Percentiles rank a stretch among this genome's conserved stretches.
phyloP scores from a whole-genome alignment of 2,329 filamentous ascomycete species.

The Penicillium sp. region DNA sequence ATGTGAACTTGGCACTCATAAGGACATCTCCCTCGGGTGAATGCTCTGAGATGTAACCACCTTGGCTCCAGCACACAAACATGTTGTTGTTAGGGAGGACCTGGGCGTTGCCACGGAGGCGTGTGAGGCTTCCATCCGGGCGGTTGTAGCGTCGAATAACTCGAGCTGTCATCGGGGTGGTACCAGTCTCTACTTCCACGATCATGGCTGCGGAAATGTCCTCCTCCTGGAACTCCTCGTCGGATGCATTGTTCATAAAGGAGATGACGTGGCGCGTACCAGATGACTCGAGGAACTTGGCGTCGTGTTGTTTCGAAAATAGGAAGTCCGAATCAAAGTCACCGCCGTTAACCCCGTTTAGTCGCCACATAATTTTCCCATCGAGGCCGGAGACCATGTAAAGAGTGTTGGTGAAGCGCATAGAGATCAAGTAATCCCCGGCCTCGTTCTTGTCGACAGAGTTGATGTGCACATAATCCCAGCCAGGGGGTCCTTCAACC shows the following conservation, averaged over 20 bases:
- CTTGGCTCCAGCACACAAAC: slow-evolving; percentile 34
- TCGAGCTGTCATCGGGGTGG: slow-evolving; percentile 25
- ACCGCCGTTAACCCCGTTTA: slow-evolving; percentile 28
- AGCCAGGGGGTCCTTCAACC: slow-evolving; percentile 21
- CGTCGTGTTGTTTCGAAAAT: slow-evolving; percentile 38
- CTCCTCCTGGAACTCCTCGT: slow-evolving; percentile 27
- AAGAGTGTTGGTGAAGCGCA: slow-evolving; percentile 36
- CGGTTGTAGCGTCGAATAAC: slow-evolving; percentile 27
- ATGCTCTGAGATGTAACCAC: slow-evolving; percentile 34
- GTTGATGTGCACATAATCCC: slow-evolving; percentile 39
- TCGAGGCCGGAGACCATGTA: slow-evolving; percentile 35
- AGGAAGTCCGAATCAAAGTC: slow-evolving; percentile 31
- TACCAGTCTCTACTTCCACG: slow-evolving; percentile 27
- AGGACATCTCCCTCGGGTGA: slow-evolving; percentile 26
- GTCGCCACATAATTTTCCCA: slow-evolving; percentile 35
- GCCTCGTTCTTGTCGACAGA: slow-evolving; percentile 35
- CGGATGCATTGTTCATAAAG: slow-evolving; percentile 33
- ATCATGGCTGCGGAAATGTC: slow-evolving; percentile 26
- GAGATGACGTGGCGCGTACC: slow-evolving; percentile 31
- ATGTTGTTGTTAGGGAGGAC: slow-evolving; percentile 33
- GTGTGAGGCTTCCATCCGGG: slow-evolving; percentile 29
- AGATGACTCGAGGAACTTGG: slow-evolving; percentile 28
- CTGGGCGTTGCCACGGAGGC: slow-evolving; percentile 35
- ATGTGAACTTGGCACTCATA: slow-evolving; percentile 32
- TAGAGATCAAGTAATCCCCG: slow-evolving; percentile 39